A percentile compares a stretch with the other conserved stretches of the same genome.
These are phyloP conservation scores for Beauveria bassiana DNA, from an alignment of 2,329 filamentous ascomycete genomes.

Conservation along the genomic window DNA sequence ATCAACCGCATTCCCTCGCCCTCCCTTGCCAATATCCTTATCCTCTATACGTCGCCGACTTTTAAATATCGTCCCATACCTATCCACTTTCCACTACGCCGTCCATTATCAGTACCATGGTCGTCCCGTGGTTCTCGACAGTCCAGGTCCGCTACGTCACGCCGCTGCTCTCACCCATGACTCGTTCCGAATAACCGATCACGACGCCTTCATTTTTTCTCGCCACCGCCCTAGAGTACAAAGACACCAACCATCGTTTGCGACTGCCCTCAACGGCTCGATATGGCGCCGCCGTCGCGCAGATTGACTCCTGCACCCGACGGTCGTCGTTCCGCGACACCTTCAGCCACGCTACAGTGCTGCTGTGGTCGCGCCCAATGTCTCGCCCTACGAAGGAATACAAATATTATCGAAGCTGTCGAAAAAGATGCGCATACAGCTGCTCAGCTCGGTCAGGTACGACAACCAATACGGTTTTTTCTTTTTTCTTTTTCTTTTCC, in stretches of 20 bases:
- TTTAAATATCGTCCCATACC: not conserved
- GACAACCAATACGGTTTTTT: constrained; percentile 29
- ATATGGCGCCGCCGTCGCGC: constrained; percentile 9
- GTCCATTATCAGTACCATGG: constrained; percentile 4
- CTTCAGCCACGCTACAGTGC: constrained; percentile 47
- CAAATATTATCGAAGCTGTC: constrained; percentile 66
- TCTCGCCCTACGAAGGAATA: constrained; percentile 73
- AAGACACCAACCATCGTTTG: not conserved
- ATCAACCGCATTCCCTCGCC: not conserved
- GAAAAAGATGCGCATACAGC: constrained; percentile 85
- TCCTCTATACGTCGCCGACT: not conserved
- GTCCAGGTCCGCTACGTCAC: constrained; percentile 3
- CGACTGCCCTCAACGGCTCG: not conserved
- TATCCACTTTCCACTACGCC: not conserved
- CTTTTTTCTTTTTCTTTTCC: not conserved
- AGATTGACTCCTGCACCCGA: constrained; percentile 15
- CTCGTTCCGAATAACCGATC: not conserved
- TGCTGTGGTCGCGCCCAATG: constrained; percentile 82
- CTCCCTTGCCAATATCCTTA: not conserved
- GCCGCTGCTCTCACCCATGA: not conserved
- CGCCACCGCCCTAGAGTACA: not conserved
- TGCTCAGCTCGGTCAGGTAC: constrained; percentile 84
- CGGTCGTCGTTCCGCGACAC: constrained; percentile 8
- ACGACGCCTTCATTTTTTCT: not conserved
- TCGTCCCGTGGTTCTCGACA: not conserved